A percentile compares a stretch with the other conserved stretches of the same genome.
Evolutionary conservation across 257 asterid species (phyloP).

Genomic region (Salvia rosmarinus): DNA sequence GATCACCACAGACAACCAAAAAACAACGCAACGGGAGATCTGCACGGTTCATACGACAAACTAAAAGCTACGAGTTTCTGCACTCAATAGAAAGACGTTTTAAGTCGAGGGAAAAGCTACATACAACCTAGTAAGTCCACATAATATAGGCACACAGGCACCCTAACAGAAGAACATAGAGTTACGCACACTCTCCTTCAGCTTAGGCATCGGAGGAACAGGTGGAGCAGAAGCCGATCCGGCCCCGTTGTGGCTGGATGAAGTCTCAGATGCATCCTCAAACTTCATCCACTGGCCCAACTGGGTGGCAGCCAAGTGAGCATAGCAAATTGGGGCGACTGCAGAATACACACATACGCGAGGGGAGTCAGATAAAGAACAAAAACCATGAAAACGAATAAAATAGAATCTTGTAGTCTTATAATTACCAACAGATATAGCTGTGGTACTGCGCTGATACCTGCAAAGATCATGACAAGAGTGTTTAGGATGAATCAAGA

Average conservation of each 20-base stretch:
- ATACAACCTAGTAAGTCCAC: not conserved
- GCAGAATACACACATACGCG: constrained; percentile 21
- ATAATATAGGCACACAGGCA: not conserved
- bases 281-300: constrained; percentile 91
- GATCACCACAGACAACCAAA: constrained; percentile 17
- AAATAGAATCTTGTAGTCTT: not conserved
- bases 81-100: not conserved
- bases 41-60: constrained; percentile 3
- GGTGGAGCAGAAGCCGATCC: constrained; percentile 60
- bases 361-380: not conserved
- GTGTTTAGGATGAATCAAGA: not conserved
- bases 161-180: constrained; percentile 80
- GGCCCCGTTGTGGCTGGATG: constrained; percentile 78
- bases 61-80: constrained; percentile 30
- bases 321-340: constrained; percentile 94
- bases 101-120: constrained; percentile 5
- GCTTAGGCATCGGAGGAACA: constrained; percentile 72
- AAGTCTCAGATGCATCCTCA: constrained; percentile 83
- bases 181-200: constrained; percentile 67
- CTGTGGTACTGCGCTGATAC: constrained; percentile 94
- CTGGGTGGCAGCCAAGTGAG: constrained; percentile 95
- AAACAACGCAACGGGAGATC: constrained; percentile 22
- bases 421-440: constrained; percentile 81
- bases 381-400: not conserved
- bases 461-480: constrained; percentile 44